These are phyloP conservation scores for Monoraphidium neglectum DNA, from an alignment of 139 green algal species.

Conservation along the genomic window DNA sequence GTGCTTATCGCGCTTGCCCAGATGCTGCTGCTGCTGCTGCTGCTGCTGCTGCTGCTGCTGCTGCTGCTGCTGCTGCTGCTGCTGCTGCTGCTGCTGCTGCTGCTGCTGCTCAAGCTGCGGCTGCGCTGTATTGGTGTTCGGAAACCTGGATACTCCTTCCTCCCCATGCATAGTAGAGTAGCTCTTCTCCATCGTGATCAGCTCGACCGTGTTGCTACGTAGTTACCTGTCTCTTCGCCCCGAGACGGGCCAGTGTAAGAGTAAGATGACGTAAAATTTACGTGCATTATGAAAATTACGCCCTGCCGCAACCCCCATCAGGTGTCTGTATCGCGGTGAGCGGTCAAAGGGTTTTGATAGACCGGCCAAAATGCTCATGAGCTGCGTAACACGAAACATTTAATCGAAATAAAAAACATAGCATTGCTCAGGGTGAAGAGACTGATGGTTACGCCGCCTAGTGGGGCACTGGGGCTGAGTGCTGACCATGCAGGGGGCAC, in stretches of 20 bases:
- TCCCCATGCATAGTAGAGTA: background rate
- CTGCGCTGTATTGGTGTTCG: background rate
- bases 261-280: too few species aligned
- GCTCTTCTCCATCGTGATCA: background rate
- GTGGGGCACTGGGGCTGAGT: too few species aligned
- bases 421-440: too few species aligned
- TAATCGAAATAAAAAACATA: too few species aligned
- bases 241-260: background rate
- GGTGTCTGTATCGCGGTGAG: too few species aligned
- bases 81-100: background rate
- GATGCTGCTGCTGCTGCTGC: background rate
- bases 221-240: background rate
- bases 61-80: constrained; percentile 2
- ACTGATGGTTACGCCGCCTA: too few species aligned
- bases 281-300: too few species aligned
- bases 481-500: too few species aligned
- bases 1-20: background rate
- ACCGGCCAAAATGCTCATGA: too few species aligned
- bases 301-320: too few species aligned
- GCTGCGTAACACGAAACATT: too few species aligned
- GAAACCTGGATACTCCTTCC: background rate
- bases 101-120: background rate
- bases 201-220: background rate
- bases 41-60: constrained; percentile 2
- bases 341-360: too few species aligned